Conservation (phyloP, 2,329 filamentous ascomycete genomes). For the Fusarium nygamai region DNA sequence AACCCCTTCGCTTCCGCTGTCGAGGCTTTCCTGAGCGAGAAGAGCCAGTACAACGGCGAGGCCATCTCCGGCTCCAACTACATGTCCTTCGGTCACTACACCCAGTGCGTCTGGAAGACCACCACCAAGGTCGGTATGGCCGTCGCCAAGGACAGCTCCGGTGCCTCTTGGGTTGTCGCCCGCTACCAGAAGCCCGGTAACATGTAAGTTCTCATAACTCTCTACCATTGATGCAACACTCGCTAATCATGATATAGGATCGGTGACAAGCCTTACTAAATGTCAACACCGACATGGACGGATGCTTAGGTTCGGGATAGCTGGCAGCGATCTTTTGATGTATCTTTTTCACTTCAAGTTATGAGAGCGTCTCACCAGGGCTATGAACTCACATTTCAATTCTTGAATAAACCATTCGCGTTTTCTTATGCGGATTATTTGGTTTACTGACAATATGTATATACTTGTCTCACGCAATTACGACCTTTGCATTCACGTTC, state of each 20-base stretch:
- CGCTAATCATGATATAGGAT: conserved; percentile 30
- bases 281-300: background rate
- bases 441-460: conserved; percentile 15
- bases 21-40: conserved; percentile 38
- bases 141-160: conserved; percentile 21
- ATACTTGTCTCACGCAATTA: conserved; percentile 14
- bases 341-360: conserved; percentile 19
- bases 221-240: background rate
- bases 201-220: conserved; percentile 31
- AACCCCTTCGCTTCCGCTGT: conserved; percentile 32
- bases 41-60: conserved; percentile 38
- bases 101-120: conserved; percentile 39
- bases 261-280: conserved; percentile 36
- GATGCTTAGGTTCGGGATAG: conserved; percentile 5
- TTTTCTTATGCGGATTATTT: conserved; percentile 15
- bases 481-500: background rate
- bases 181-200: conserved; percentile 41
- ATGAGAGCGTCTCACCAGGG: conserved; percentile 27
- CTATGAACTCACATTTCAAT: conserved; percentile 24
- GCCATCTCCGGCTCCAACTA: conserved; percentile 34
- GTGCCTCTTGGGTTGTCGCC: conserved; percentile 37
- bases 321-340: conserved; percentile 26
- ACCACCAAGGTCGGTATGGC: conserved; percentile 43
- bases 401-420: conserved; percentile 24
- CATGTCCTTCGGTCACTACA: conserved; percentile 40